Conservation (phyloP, 768 basidiomycete genomes). For the Russula earlei region DNA sequence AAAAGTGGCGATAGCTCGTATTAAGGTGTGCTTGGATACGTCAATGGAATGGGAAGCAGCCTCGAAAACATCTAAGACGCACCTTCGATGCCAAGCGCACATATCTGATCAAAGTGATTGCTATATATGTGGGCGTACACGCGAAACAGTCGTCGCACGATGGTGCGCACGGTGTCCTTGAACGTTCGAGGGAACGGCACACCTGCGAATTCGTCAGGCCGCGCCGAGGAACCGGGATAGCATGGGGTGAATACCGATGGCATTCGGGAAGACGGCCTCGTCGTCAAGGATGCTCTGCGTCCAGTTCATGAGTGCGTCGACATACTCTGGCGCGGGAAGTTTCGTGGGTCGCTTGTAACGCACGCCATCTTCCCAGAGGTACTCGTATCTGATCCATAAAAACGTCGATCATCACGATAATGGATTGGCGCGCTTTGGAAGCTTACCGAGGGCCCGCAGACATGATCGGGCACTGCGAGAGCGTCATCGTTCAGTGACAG, state of each 20-base stretch:
- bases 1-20: slow-evolving; percentile 97
- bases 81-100: slow-evolving; percentile 98
- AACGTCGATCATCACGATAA: not conserved
- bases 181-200: slow-evolving; percentile 13
- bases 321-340: slow-evolving; percentile 90
- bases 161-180: slow-evolving; percentile 78
- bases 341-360: slow-evolving; percentile 88
- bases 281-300: slow-evolving; percentile 88
- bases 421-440: not conserved
- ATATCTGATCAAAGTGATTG: slow-evolving; percentile 98
- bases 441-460: slow-evolving; percentile 85
- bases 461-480: slow-evolving; percentile 81
- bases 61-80: slow-evolving; percentile 12
- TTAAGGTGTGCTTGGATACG: slow-evolving; percentile 77
- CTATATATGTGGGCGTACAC: slow-evolving; percentile 99
- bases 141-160: slow-evolving; percentile 86
- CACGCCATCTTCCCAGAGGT: slow-evolving; percentile 87
- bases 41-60: not conserved
- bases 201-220: not conserved
- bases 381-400: slow-evolving; percentile 61
- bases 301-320: slow-evolving; percentile 99
- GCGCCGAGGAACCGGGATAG: not conserved
- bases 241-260: slow-evolving; percentile 50
- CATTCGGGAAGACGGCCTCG: slow-evolving; percentile 86
- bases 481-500: not conserved